Base-by-base conservation (phyloP, 75 land plant genomes). In the Sequoia sempervirens region DNA sequence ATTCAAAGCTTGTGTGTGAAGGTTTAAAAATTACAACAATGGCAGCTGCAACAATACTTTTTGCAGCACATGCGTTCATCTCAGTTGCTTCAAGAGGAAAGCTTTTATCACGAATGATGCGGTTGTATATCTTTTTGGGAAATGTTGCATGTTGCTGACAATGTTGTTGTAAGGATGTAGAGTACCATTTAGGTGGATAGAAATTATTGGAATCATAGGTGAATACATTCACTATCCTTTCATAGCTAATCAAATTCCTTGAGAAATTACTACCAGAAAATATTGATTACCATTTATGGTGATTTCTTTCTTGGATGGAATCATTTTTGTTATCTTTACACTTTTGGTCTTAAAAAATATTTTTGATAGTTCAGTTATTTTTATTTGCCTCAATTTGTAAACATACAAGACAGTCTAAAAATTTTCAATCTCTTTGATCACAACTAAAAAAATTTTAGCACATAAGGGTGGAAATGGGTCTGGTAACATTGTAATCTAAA, bases 41-140 rank as follows among this genome's bases (percentile, higher is more conserved):
- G 95, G 92, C 93, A 32, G 87, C 85, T 56, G 95, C 93, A n/a
- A 90, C 94, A 1, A 93, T 96, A 47, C 85, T 96, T 14, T 94
- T 96, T 82, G 98, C 96, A 68, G 96, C 98, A 68, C 85, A 94
- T 82, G 96, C 96, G 68, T 95, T 95, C 85, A 92, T 92, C 94
- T 94, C 97, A 14, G 93, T 95, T 53, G 98, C 98, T 18, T 96
- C 96, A 4, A 84, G 96, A 36, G 96, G 98, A 32, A 96, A 93
- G 90, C 90, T 96, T 14, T 82, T 96, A 45, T 87, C 93, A 7
- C 93, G 95, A 43, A 94, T 94, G 96, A 88, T 96, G 18, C 56
- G 94, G 72, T 87, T 93, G 79, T 96, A 96, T 80, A 89, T 94
- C 46, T 85, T 96, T 53, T 91, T 96, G 66, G 98, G 96, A 8